Percentiles rank a stretch among this genome's conserved stretches.
phyloP scores from a whole-genome alignment of 2,329 filamentous ascomycete species.

The Calonectria crousiana region DNA sequence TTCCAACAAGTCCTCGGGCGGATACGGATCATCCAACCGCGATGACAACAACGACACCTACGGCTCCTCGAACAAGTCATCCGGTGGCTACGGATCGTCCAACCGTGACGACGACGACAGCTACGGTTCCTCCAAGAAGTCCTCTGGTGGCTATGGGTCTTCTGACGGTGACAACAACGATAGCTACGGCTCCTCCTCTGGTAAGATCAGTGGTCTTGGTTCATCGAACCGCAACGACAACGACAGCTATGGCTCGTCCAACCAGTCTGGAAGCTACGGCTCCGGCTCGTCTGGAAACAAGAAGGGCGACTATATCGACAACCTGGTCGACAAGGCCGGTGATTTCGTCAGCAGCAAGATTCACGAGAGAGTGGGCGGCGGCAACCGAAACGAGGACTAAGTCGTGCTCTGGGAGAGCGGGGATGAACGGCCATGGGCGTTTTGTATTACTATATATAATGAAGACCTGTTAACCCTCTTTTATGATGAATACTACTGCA shows the following conservation, averaged over 20 bases:
- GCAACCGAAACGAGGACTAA: not conserved
- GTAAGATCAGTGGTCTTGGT: not conserved
- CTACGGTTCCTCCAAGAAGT: conserved; percentile 2
- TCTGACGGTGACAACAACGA: conserved; percentile 22
- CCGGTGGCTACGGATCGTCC: conserved; percentile 31
- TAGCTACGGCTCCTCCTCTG: not conserved
- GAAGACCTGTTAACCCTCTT: not conserved
- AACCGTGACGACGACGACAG: conserved; percentile 31
- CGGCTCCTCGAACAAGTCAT: conserved; percentile 22
- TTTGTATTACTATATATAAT: conserved; percentile 1
- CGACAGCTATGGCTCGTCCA: not conserved
- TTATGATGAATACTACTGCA: not conserved
- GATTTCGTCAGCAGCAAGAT: not conserved
- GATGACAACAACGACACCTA: conserved; percentile 31
- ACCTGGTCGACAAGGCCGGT: not conserved
- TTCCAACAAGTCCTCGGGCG: not conserved
- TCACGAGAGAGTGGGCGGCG: not conserved
- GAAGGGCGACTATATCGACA: conserved; percentile 19
- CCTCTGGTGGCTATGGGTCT: conserved; percentile 15
- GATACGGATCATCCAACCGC: not conserved
- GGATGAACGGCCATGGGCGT: not conserved
- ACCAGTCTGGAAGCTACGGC: too few relatives aligned
- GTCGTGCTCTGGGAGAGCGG: not conserved
- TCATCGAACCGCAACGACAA: not conserved
- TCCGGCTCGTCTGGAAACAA: not conserved